Evolutionary conservation across 257 asterid species (phyloP).

Genomic region (Przewalskia tangutica): DNA sequence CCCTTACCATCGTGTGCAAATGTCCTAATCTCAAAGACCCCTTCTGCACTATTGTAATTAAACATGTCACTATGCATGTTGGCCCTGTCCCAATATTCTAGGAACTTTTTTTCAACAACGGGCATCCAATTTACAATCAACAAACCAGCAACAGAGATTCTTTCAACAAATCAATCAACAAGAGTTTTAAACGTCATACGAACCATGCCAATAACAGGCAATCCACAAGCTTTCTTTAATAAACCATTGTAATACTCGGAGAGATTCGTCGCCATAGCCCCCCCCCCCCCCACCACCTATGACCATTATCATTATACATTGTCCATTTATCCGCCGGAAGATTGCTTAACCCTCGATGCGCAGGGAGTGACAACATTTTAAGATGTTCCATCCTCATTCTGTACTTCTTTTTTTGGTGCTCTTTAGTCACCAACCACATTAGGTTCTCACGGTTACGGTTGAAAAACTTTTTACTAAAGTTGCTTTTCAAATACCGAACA

Average conservation of each 20-base stretch:
- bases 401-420: background rate
- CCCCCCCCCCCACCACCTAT: too few relatives aligned
- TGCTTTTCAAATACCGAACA: background rate
- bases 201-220: background rate
- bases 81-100: background rate
- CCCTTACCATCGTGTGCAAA: too few relatives aligned
- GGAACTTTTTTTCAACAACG: background rate
- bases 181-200: background rate
- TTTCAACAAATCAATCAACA: background rate
- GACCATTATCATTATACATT: background rate
- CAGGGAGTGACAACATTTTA: background rate
- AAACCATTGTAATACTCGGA: background rate
- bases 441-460: background rate
- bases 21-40: too few relatives aligned
- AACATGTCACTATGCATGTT: too few relatives aligned
- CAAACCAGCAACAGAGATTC: background rate
- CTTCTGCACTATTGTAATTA: too few relatives aligned
- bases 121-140: background rate
- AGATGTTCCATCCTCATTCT: background rate
- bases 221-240: background rate
- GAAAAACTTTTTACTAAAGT: background rate
- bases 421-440: background rate
- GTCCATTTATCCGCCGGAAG: background rate
- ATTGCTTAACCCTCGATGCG: background rate
- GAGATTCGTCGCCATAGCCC: background rate